Evolutionary conservation across 148 eudicot species (phyloP).

Genomic region (Tetragonia tetragonoides): DNA sequence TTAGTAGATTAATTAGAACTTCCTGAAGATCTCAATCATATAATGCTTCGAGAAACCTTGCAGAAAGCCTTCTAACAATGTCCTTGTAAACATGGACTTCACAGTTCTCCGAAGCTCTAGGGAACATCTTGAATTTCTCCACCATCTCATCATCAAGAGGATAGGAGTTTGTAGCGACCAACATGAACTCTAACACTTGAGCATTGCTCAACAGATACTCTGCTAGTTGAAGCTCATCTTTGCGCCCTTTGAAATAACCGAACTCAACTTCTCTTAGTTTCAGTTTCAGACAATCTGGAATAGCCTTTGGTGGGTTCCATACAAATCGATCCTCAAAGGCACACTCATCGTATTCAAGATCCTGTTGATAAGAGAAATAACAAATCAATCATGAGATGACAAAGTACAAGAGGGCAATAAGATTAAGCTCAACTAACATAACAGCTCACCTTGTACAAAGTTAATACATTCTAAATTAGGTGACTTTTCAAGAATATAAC

Average conservation of each 20-base stretch:
- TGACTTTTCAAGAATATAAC: not conserved
- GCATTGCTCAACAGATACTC: conserved; percentile 8
- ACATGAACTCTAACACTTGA: not conserved
- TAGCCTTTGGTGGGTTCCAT: not conserved
- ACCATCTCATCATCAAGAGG: too few relatives aligned
- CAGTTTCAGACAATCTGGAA: not conserved
- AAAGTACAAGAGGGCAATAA: not conserved
- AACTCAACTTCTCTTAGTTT: not conserved
- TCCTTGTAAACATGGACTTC: too few relatives aligned
- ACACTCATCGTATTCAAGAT: not conserved
- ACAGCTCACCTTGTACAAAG: not conserved
- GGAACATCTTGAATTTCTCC: too few relatives aligned
- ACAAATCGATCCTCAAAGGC: not conserved
- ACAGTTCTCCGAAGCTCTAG: too few relatives aligned
- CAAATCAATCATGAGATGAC: not conserved
- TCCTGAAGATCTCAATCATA: too few relatives aligned
- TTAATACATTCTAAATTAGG: not conserved
- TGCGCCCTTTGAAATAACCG: not conserved
- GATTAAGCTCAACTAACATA: not conserved
- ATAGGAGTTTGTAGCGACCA: not conserved
- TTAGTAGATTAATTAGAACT: too few relatives aligned
- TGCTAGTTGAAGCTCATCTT: conserved; percentile 3
- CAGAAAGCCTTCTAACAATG: too few relatives aligned
- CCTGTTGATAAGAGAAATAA: not conserved
- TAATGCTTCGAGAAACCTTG: too few relatives aligned